Conservation (phyloP, 2,329 filamentous ascomycete genomes). For the Hysterium pulicare region DNA sequence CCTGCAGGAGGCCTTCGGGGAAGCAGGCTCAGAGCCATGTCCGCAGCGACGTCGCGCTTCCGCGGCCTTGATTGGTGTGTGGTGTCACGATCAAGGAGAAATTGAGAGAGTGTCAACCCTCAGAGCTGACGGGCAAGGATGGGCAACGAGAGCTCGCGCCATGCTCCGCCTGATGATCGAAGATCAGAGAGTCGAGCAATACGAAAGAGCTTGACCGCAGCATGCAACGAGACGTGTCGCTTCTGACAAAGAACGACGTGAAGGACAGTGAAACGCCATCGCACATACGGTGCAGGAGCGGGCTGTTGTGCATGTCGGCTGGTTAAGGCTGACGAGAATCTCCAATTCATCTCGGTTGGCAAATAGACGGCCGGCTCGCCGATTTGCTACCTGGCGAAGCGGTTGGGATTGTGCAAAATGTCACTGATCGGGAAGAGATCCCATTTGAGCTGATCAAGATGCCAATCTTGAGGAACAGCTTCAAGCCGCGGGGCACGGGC, state of each 20-base stretch:
- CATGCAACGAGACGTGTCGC: not conserved
- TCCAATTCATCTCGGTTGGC: not conserved
- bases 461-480: too few species aligned
- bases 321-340: not conserved
- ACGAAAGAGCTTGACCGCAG: not conserved
- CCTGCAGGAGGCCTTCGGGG: not conserved
- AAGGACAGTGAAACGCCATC: not conserved
- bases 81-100: not conserved
- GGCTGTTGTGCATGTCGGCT: not conserved
- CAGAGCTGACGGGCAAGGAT: not conserved
- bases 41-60: not conserved
- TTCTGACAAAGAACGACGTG: not conserved
- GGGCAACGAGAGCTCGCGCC: not conserved
- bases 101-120: not conserved
- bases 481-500: too few species aligned
- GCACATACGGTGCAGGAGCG: not conserved
- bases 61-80: not conserved
- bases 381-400: too few species aligned
- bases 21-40: not conserved
- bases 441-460: not conserved
- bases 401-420: not conserved
- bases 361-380: not conserved
- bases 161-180: too few species aligned
- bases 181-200: not conserved
- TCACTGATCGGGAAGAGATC: not conserved